These are phyloP conservation scores for Metschnikowia sp. DNA, from an alignment of 805 yeast species.

Conservation along the genomic window DNA sequence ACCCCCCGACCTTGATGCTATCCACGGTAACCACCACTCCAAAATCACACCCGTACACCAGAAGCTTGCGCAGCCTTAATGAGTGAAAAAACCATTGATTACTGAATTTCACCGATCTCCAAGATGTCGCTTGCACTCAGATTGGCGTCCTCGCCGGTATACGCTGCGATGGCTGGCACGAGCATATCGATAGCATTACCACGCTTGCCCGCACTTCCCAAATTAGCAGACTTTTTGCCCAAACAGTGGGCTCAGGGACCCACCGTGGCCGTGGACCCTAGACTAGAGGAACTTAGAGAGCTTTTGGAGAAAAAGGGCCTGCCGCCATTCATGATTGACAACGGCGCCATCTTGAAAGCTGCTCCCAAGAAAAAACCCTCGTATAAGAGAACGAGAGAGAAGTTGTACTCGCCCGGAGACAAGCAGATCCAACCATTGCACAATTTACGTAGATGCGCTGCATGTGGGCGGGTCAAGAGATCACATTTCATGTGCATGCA, in stretches of 20 bases:
- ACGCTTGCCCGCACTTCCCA: constrained; percentile 13
- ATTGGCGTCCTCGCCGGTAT: constrained; percentile 21
- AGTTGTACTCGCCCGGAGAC: constrained; percentile 76
- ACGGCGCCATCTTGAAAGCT: constrained; percentile 72
- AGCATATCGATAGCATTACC: constrained; percentile 15
- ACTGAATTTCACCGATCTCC: not conserved
- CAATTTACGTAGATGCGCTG: constrained; percentile 85
- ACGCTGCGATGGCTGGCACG: constrained; percentile 1
- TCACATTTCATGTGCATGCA: constrained; percentile 90
- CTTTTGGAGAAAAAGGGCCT: constrained; percentile 33
- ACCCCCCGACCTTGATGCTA: too few species aligned
- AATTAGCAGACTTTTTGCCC: constrained; percentile 14
- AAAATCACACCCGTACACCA: not conserved
- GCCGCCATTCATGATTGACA: constrained; percentile 48
- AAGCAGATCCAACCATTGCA: constrained; percentile 75
- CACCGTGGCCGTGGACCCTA: constrained; percentile 18
- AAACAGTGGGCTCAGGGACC: constrained; percentile 3
- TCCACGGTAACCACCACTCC: too few species aligned
- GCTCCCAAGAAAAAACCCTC: constrained; percentile 94
- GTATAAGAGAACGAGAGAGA: constrained; percentile 78
- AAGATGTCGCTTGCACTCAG: constrained; percentile 26
- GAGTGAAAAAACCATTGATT: not conserved
- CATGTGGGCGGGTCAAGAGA: constrained; percentile 90
- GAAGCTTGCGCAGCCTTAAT: not conserved
- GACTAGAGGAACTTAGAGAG: constrained; percentile 37